phyloP scores from a whole-genome alignment of 139 green algal genomes.

The Chlamydomonas schloesseri region DNA sequence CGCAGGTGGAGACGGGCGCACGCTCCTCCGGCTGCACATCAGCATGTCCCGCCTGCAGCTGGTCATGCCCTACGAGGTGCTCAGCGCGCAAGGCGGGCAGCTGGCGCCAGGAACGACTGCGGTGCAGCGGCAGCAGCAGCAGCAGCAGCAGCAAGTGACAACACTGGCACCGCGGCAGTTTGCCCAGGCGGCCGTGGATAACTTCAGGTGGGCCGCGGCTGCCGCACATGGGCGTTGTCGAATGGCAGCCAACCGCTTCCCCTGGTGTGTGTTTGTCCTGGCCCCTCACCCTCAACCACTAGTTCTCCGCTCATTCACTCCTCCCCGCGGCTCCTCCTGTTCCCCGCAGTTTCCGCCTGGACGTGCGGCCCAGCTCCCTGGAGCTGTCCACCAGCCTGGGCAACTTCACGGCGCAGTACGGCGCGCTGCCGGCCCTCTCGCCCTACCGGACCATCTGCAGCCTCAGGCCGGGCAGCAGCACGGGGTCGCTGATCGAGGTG shows the following conservation, averaged over 20 bases:
- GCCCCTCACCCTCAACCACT: no score
- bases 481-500: constrained; percentile 80
- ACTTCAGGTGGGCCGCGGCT: constrained; percentile 53
- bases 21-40: constrained; percentile 10
- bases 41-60: constrained; percentile 31
- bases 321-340: no score
- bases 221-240: no score
- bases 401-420: constrained; percentile 78
- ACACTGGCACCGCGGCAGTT: not conserved
- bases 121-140: not conserved
- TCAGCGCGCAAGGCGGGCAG: not conserved
- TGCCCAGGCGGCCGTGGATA: constrained; percentile 62
- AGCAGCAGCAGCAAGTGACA: constrained; percentile 1
- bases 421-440: constrained; percentile 64
- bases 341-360: constrained; percentile 44
- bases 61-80: constrained; percentile 50
- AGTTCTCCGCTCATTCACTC: no score
- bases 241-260: no score
- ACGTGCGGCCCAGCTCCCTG: constrained; percentile 53
- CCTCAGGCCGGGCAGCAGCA: constrained; percentile 61
- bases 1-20: constrained; percentile 4
- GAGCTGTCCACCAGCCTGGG: constrained; percentile 73
- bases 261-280: no score
- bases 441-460: constrained; percentile 73
- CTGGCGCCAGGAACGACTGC: no score